Evolutionary conservation across 345 rosid species (phyloP), one percentile per base, ranked within the genome.

Genomic region (Crucihimalaya himalaica): DNA sequence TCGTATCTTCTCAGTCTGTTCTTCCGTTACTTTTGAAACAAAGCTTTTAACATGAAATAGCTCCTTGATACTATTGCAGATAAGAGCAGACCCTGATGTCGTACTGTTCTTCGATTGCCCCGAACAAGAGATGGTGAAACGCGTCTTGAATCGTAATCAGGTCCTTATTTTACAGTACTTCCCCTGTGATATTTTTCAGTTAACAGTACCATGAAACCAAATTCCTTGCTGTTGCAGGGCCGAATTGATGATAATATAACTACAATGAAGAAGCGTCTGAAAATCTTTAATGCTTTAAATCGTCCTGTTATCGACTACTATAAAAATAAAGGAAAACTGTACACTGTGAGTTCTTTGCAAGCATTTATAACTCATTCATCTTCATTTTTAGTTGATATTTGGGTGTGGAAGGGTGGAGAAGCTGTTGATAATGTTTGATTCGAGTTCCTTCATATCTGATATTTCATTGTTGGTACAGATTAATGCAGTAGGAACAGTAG

Each of bases 101-200:
- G 96, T 89, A 29, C 80, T 90, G 56, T 90, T 87, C 82, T 88
- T 90, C 66, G 89, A 90, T 75, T 87, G 93, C 72, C 88, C 89
- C 0, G 85, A 85, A 63, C 88, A 84, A 62, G 98, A 81, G 83
- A 87, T 91, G 97, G 89, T 82, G 73, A 81, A 76, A 71, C 86
- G 96, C 0, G 90, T 87, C 68, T 75, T 89, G 76, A 84, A 74
- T 58, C 93, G 92, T 67, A 87, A 89, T 74, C 82, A 93, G 94
- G 97, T 89, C 57, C 72, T 60, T 80, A 20, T 42, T 13, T 54
- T 13, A 63, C 68, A 19, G 18, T 58, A 27, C 23, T 9, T 53
- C 37, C 15, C n/a, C 37, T 50, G 32, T 65, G 16, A 13, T 29
- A 1, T n/a, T 16, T 20, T n/a, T 13, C 14, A 15, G 45, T 31